Conservation (phyloP, 805 yeast genomes). For the Kuraishia capsulata region DNA sequence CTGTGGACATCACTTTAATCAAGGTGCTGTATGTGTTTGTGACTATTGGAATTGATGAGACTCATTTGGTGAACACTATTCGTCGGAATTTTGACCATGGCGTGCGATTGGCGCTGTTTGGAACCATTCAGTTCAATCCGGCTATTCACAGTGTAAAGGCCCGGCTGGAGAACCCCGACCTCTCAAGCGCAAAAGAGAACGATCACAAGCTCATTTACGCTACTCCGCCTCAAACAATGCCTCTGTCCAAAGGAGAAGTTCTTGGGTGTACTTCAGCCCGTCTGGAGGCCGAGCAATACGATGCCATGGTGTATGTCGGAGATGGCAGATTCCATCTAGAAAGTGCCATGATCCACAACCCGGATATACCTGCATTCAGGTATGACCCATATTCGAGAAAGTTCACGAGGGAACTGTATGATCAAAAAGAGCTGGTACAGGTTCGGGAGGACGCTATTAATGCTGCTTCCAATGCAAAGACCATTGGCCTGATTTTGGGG, state of each 20-base stretch:
- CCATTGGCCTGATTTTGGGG: conserved; percentile 81
- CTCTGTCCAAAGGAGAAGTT: conserved; percentile 92
- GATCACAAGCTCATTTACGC: conserved; percentile 42
- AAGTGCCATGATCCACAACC: conserved; percentile 95
- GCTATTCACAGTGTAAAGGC: conserved; percentile 73
- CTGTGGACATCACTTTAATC: conserved; percentile 84
- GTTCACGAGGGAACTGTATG: conserved; percentile 83
- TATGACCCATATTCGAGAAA: conserved; percentile 93
- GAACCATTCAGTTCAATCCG: conserved; percentile 96
- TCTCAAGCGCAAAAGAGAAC: conserved; percentile 7
- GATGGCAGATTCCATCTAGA: conserved; percentile 96
- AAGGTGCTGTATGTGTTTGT: conserved; percentile 94
- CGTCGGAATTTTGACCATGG: conserved; percentile 59
- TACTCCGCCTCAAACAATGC: conserved; percentile 85
- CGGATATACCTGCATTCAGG: conserved; percentile 81
- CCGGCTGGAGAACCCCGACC: conserved; percentile 34
- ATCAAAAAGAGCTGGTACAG: conserved; percentile 70
- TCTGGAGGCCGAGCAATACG: conserved; percentile 50
- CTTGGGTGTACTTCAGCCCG: conserved; percentile 92
- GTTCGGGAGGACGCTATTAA: conserved; percentile 69
- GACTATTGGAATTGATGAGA: conserved; percentile 80
- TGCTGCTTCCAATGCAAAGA: conserved; percentile 49
- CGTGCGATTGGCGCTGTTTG: conserved; percentile 71
- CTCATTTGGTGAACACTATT: conserved; percentile 71
- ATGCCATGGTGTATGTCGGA: conserved; percentile 86